phyloP scores from a whole-genome alignment of 495 filamentous ascomycete genomes.

The Aspergillus biplanus region DNA sequence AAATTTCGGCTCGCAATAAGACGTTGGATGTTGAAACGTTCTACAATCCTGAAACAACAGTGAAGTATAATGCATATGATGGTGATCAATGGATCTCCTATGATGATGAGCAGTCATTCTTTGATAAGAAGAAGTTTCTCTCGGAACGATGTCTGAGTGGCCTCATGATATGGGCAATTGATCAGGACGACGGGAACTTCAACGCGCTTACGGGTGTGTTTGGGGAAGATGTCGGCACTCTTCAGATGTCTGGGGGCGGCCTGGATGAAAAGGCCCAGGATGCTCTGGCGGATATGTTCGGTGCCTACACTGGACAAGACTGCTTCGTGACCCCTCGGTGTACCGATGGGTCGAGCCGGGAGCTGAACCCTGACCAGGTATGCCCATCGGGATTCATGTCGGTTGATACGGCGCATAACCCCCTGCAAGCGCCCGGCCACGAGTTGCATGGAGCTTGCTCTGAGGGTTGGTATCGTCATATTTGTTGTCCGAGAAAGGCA shows the following conservation, averaged over 20 bases:
- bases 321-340: slow-evolving; percentile 23
- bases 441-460: not conserved
- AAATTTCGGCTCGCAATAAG: slow-evolving; percentile 36
- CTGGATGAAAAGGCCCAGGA: not conserved
- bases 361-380: slow-evolving; percentile 24
- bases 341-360: slow-evolving; percentile 25
- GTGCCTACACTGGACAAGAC: slow-evolving; percentile 32
- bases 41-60: slow-evolving; percentile 24
- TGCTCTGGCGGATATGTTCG: slow-evolving; percentile 16
- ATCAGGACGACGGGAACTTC: slow-evolving; percentile 11
- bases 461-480: slow-evolving; percentile 32
- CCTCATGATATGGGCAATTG: slow-evolving; percentile 14
- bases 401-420: slow-evolving; percentile 27
- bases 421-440: slow-evolving; percentile 19
- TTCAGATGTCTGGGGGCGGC: slow-evolving; percentile 7
- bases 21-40: slow-evolving; percentile 23
- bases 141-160: slow-evolving; percentile 1
- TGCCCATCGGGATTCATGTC: slow-evolving; percentile 27
- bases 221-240: slow-evolving; percentile 2
- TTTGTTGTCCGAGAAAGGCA: slow-evolving; percentile 36
- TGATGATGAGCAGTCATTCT: slow-evolving; percentile 44
- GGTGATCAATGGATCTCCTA: slow-evolving; percentile 47
- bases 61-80: slow-evolving; percentile 32
- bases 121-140: slow-evolving; percentile 30
- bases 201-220: slow-evolving; percentile 7